Evolutionary conservation across 2,329 filamentous ascomycete species (phyloP), one percentile per base, ranked within the genome.

Genomic region (Pseudogymnoascus sp.): DNA sequence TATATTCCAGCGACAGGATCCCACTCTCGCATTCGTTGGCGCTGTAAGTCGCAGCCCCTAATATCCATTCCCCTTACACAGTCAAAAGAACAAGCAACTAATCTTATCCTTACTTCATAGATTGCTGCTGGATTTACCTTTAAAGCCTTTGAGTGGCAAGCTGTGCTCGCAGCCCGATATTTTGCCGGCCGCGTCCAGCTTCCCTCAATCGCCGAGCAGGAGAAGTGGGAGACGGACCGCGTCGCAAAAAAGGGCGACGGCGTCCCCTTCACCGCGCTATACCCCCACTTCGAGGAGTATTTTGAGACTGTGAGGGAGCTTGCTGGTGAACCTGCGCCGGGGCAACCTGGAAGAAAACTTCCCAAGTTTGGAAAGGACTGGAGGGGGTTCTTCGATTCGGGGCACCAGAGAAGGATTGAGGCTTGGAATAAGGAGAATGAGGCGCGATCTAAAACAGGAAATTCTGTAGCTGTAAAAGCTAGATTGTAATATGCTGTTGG

Each of bases 121-220:
- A 47, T 81, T 0, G 75, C 76, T 1, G 81, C 82, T 0, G 83
- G 82, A 0, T 73, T 89, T 28, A 89, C 86, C 0, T 89, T 89
- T 75, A 87, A 86, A 70, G 80, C 88, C 31, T 88, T 87, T 63
- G 86, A 88, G 73, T 88, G 84, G 83, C 86, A 88, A 69, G 84
- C 85, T 6, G 85, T 88, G 0, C 78, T 83, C 1, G 83, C 81
- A 0, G 85, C 86, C 1, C 76, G 85, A 0, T 72, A 86, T 1
- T 76, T 88, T 0, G 80, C 85, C 0, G 83, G 83, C 0, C 76
- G 83, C 1, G 79, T 79, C 0, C 73, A 67, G 0, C 72, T 87
- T 1, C 86, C 86, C 0, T 67, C 78, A 0, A 21, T 74, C 0
- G 74, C 76, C 11, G 82, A 81, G 63, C 83, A 84, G 76, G 69